Evolutionary conservation across 2,329 filamentous ascomycete species (phyloP).

Genomic region (Phaeophleospora eucalypticola): DNA sequence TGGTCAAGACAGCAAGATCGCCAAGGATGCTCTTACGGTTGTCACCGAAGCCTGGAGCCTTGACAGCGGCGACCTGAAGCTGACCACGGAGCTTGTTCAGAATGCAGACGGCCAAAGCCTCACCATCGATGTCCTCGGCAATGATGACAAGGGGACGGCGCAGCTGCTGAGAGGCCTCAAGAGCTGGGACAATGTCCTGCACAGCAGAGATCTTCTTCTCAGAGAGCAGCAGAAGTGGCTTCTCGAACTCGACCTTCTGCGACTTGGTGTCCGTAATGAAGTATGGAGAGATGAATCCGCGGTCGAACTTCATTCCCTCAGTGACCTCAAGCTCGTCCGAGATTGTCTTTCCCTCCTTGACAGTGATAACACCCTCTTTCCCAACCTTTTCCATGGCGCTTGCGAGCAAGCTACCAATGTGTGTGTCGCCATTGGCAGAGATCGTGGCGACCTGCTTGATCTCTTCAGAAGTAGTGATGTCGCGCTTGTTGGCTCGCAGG

Average conservation of each 20-base stretch:
- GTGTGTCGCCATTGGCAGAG: conserved; percentile 91
- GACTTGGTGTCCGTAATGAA: conserved; percentile 99
- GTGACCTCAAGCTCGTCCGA: conserved; percentile 97
- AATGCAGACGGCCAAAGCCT: conserved; percentile 97
- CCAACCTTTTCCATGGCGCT: conserved; percentile 99
- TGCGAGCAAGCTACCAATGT: conserved; percentile 93
- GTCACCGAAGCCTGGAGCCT: conserved; percentile 98
- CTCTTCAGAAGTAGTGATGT: conserved; percentile 96
- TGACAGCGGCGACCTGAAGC: conserved; percentile 96
- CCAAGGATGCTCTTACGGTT: conserved; percentile 99
- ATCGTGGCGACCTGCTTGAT: conserved; percentile 98
- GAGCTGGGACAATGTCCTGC: conserved; percentile 96
- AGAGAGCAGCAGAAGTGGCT: conserved; percentile 94
- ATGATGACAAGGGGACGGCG: conserved; percentile 97
- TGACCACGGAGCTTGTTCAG: conserved; percentile 99
- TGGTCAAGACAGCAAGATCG: conserved; percentile 91
- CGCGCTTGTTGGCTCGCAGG: conserved; percentile 91
- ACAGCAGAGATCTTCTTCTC: conserved; percentile 99
- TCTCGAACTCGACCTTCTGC: conserved; percentile 99
- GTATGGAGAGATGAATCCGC: conserved; percentile 96
- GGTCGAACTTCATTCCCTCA: conserved; percentile 99
- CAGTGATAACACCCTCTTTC: conserved; percentile 99
- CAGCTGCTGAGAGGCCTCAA: conserved; percentile 93
- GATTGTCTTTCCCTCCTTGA: conserved; percentile 99
- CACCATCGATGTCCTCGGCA: conserved; percentile 97